phyloP scores from a whole-genome alignment of 768 basidiomycete genomes.

The Suillus subaureus region DNA sequence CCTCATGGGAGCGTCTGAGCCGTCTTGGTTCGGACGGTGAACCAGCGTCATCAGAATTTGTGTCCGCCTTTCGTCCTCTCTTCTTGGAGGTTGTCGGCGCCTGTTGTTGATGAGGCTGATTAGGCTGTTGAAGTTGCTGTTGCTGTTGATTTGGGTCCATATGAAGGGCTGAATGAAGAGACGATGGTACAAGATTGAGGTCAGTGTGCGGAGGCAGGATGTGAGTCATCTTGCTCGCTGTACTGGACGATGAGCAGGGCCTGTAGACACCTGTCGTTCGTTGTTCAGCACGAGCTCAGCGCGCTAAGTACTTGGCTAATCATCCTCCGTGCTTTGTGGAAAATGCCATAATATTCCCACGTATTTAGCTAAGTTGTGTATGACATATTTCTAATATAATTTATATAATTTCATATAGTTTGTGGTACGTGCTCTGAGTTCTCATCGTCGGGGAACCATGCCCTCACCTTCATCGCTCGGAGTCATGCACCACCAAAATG shows the following conservation, averaged over 20 bases:
- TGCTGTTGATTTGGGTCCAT: conserved; percentile 68
- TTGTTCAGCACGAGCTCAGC: conserved; percentile 24
- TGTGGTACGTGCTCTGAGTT: neutral
- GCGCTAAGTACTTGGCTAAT: conserved; percentile 17
- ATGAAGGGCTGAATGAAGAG: conserved; percentile 63
- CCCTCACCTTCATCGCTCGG: conserved; percentile 12
- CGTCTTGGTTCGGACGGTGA: conserved; percentile 74
- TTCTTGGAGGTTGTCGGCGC: conserved; percentile 41
- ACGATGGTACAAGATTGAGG: conserved; percentile 45
- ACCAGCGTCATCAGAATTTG: conserved; percentile 53
- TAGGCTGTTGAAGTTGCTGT: conserved; percentile 44
- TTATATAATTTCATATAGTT: conserved; percentile 8
- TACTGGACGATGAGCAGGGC: conserved; percentile 10
- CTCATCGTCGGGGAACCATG: conserved; percentile 14
- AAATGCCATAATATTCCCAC: conserved; percentile 24
- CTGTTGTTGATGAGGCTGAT: conserved; percentile 38
- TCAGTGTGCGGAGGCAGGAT: conserved; percentile 49
- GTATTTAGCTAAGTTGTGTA: neutral
- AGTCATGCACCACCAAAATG: conserved; percentile 34
- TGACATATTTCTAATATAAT: conserved; percentile 8
- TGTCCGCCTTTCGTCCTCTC: conserved; percentile 65
- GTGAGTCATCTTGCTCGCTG: conserved; percentile 43
- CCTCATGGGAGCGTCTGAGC: conserved; percentile 86
- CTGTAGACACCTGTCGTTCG: conserved; percentile 12
- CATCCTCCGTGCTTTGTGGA: conserved; percentile 27